Conservation (phyloP, 768 basidiomycete species). For the Boletus sp. region DNA sequence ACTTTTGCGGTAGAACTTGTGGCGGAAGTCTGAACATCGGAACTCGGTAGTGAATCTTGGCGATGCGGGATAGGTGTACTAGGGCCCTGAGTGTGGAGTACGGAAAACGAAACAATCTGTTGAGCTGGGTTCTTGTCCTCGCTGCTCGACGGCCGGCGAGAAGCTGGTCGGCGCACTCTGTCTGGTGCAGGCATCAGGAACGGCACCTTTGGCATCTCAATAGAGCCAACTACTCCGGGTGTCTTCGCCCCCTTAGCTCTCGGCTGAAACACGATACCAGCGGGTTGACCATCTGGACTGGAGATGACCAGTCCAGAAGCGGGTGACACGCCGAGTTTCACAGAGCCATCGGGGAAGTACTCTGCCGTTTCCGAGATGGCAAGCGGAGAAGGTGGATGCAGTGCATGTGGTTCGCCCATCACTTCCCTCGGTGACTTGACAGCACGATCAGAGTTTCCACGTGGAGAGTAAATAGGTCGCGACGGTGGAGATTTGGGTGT, state of each 20-base stretch:
- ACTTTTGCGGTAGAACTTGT: constrained; percentile 12
- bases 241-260: constrained; percentile 41
- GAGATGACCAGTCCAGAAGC: constrained; percentile 89
- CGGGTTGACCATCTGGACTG: constrained; percentile 88
- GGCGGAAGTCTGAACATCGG: constrained; percentile 17
- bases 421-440: constrained; percentile 51
- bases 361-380: constrained; percentile 71
- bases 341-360: constrained; percentile 60
- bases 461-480: constrained; percentile 43
- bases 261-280: constrained; percentile 97
- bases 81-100: constrained; percentile 24
- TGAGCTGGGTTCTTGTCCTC: constrained; percentile 30
- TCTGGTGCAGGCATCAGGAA: constrained; percentile 31
- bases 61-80: constrained; percentile 13
- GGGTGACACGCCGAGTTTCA: constrained; percentile 70
- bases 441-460: constrained; percentile 64
- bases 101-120: constrained; percentile 28
- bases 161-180: constrained; percentile 23
- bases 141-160: constrained; percentile 27
- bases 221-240: constrained; percentile 31
- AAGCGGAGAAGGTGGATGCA: constrained; percentile 67
- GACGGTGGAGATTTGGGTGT: constrained; percentile 45
- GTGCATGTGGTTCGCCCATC: constrained; percentile 36
- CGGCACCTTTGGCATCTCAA: constrained; percentile 49
- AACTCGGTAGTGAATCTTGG: constrained; percentile 26